phyloP scores from a whole-genome alignment of 2,329 filamentous ascomycete genomes.

The Trichoderma endophyticum region DNA sequence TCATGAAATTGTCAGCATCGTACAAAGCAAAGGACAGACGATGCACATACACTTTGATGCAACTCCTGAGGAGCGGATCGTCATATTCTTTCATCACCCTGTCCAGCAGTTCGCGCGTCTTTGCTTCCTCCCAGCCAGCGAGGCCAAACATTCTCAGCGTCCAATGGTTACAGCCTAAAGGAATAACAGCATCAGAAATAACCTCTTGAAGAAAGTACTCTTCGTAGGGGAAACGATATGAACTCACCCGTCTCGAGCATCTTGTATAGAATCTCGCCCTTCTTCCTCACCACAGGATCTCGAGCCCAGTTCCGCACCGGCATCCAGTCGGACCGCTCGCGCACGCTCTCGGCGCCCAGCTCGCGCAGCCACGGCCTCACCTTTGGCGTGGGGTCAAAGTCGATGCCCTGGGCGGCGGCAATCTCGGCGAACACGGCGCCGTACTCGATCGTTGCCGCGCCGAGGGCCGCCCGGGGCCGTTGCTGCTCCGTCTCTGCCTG shows the following conservation, averaged over 20 bases:
- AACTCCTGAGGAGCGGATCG: conserved; percentile 30
- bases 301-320: conserved; percentile 40
- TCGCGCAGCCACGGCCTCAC: conserved; percentile 35
- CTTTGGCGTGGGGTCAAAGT: conserved; percentile 40
- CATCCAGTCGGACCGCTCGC: conserved; percentile 41
- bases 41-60: conserved; percentile 32
- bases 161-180: conserved; percentile 15
- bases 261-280: conserved; percentile 36
- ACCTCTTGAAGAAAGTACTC: too few relatives aligned
- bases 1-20: conserved; percentile 9
- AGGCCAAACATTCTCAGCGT: conserved; percentile 33
- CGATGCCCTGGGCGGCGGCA: conserved; percentile 31
- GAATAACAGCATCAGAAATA: not conserved
- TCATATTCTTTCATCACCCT: conserved; percentile 32
- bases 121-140: conserved; percentile 33
- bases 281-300: conserved; percentile 38
- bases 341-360: conserved; percentile 40
- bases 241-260: conserved; percentile 28
- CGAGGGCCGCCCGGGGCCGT: conserved; percentile 22
- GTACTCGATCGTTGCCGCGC: conserved; percentile 34
- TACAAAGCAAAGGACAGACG: not conserved
- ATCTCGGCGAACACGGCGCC: conserved; percentile 32
- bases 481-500: not conserved
- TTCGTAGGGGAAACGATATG: too few relatives aligned
- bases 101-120: conserved; percentile 31